Conservation (phyloP, 179 eudicot genomes). For the Pouteria campechiana region DNA sequence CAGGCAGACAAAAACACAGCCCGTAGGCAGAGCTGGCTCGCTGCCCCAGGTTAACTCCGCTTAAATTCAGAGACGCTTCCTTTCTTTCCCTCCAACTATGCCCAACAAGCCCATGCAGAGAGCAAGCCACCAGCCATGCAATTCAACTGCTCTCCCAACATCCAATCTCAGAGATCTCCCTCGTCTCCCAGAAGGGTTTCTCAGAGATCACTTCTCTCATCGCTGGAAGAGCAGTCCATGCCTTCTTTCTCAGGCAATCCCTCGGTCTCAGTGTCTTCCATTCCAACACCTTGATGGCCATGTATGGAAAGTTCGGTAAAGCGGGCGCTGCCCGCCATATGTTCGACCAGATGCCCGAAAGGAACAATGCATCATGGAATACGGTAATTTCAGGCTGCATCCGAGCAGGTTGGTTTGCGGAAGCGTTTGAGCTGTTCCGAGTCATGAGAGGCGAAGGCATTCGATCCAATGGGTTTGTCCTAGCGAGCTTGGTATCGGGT, state of each 20-base stretch:
- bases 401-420: slow-evolving; percentile 21
- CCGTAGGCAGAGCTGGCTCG: too few species aligned
- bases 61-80: too few species aligned
- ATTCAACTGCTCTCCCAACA: slow-evolving; percentile 20
- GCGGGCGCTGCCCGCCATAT: slow-evolving; percentile 25
- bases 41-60: too few species aligned
- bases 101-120: slow-evolving; percentile 10
- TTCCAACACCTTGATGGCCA: slow-evolving; percentile 49
- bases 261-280: slow-evolving; percentile 26
- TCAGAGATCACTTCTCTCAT: slow-evolving; percentile 28
- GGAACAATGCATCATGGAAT: slow-evolving; percentile 68
- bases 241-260: slow-evolving; percentile 32
- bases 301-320: slow-evolving; percentile 46
- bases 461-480: slow-evolving; percentile 30
- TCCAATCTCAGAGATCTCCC: slow-evolving; percentile 37
- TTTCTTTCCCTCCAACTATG: too few species aligned
- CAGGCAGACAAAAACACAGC: too few species aligned
- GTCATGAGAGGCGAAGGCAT: slow-evolving; percentile 29
- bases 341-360: slow-evolving; percentile 60
- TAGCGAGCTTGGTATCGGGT: slow-evolving; percentile 56
- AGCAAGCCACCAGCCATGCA: background rate
- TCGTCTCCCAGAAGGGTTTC: slow-evolving; percentile 43
- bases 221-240: slow-evolving; percentile 47
- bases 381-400: slow-evolving; percentile 56
- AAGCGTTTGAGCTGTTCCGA: slow-evolving; percentile 31